Conservation (phyloP, 192 early-diverging fungal species). For the Phycomyces nitens region DNA sequence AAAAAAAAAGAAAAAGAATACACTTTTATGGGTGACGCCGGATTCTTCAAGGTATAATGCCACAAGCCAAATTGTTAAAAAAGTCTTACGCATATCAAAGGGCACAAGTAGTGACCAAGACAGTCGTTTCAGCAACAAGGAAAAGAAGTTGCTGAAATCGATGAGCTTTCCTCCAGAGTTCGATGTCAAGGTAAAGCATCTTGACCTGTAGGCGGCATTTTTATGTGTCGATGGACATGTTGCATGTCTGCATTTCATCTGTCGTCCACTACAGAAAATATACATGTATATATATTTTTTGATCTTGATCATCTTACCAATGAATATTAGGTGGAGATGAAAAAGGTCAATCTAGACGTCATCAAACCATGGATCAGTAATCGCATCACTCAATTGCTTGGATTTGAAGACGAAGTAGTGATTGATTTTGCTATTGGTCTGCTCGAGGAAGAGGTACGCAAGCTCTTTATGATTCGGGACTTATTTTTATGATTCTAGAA, state of each 20-base stretch:
- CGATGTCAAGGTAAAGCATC: constrained; percentile 59
- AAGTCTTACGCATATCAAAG: constrained; percentile 28
- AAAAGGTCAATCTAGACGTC: constrained; percentile 84
- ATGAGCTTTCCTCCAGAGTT: constrained; percentile 81
- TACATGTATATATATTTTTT: background rate
- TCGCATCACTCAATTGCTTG: constrained; percentile 70
- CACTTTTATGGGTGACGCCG: constrained; percentile 47
- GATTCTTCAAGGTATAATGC: constrained; percentile 47
- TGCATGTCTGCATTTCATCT: background rate
- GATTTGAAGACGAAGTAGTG: constrained; percentile 93
- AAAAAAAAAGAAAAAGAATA: no score
- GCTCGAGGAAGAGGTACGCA: constrained; percentile 68
- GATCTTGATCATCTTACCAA: background rate
- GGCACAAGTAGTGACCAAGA: constrained; percentile 79
- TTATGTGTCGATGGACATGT: background rate
- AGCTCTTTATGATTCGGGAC: background rate
- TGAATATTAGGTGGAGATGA: constrained; percentile 67
- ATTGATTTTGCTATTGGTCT: constrained; percentile 82
- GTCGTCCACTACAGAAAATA: background rate
- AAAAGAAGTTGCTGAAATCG: constrained; percentile 74
- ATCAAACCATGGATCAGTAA: constrained; percentile 87
- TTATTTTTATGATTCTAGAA: constrained; percentile 35
- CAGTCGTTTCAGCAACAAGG: constrained; percentile 74
- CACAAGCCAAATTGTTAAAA: background rate
- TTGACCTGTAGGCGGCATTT: background rate